Conservation (phyloP, 352 stramenopile species). For the Pythium graminicola region DNA sequence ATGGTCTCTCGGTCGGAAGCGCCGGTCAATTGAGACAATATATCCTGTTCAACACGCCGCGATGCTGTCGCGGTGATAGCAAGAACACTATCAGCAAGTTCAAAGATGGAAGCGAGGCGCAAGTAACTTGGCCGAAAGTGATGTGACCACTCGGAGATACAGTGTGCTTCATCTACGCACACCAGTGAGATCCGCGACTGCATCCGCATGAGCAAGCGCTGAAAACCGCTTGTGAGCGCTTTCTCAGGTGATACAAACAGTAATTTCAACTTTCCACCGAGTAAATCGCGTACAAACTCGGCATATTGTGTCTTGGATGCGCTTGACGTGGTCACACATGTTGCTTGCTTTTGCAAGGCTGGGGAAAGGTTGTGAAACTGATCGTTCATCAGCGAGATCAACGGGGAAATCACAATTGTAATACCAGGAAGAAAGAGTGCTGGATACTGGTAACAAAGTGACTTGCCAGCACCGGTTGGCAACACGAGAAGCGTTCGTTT, state of each 20-base stretch:
- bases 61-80: constrained; percentile 92
- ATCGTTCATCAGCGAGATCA: constrained; percentile 93
- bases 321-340: constrained; percentile 45
- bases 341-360: constrained; percentile 43
- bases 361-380: constrained; percentile 82
- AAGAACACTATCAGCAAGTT: constrained; percentile 66
- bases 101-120: constrained; percentile 48
- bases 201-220: constrained; percentile 45
- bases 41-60: constrained; percentile 59
- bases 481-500: constrained; percentile 89
- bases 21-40: constrained; percentile 45
- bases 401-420: constrained; percentile 89
- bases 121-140: constrained; percentile 90
- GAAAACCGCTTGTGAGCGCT: constrained; percentile 76
- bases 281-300: constrained; percentile 55
- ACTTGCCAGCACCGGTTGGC: constrained; percentile 97
- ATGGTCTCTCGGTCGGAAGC: background rate
- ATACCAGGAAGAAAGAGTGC: constrained; percentile 78
- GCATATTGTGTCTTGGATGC: constrained; percentile 59
- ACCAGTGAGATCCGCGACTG: constrained; percentile 66
- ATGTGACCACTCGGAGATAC: constrained; percentile 93
- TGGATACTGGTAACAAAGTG: constrained; percentile 96
- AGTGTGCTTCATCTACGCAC: constrained; percentile 94
- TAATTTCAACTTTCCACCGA: constrained; percentile 61
- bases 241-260: constrained; percentile 91